Percentiles rank a stretch among this genome's conserved stretches.
Conservation (phyloP, 129 eudicot species). For the Heracleum sosnowskyi region DNA sequence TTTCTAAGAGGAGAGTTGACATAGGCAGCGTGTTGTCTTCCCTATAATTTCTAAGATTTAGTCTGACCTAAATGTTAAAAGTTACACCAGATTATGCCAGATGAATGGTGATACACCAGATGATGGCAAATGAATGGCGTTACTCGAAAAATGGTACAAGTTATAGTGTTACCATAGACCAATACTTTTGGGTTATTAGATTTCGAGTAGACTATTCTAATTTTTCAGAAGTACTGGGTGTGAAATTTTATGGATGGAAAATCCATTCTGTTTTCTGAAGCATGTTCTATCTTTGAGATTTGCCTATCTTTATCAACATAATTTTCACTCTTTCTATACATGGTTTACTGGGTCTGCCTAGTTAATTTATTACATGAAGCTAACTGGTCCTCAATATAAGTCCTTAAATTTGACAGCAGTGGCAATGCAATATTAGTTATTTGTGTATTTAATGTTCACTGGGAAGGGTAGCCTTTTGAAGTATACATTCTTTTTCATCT, state of each 20-base stretch:
- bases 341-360: background rate
- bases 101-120: background rate
- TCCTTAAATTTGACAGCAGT: background rate
- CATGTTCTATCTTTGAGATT: too few relatives aligned
- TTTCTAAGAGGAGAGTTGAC: background rate
- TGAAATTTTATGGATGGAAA: background rate
- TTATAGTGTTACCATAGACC: background rate
- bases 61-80: background rate
- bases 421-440: background rate
- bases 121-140: background rate
- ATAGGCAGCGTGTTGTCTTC: background rate
- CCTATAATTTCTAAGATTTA: background rate
- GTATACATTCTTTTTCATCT: constrained; percentile 7
- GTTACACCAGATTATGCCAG: background rate
- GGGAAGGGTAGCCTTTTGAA: background rate
- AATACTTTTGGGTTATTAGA: too few relatives aligned
- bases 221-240: background rate
- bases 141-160: too few relatives aligned
- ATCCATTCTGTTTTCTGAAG: background rate
- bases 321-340: background rate
- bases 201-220: too few relatives aligned
- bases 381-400: background rate
- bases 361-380: background rate
- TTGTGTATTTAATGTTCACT: background rate
- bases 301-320: background rate